A percentile compares a stretch with the other conserved stretches of the same genome.
phyloP scores from a whole-genome alignment of 768 basidiomycete genomes.

The Krasilnikovozyma curviuscula region DNA sequence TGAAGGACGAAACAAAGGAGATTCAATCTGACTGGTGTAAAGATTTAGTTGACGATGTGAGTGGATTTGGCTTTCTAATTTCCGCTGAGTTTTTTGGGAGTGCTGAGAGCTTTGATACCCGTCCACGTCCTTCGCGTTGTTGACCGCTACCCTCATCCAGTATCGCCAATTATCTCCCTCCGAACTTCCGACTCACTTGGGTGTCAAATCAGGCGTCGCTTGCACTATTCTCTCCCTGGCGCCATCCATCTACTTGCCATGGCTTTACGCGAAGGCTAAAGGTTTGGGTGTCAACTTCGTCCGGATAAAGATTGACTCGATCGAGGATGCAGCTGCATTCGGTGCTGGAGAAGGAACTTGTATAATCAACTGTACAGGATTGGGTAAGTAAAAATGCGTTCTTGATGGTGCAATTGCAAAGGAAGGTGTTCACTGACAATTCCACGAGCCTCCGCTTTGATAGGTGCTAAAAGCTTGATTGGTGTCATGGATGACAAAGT shows the following conservation, averaged over 20 bases:
- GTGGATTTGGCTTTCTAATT: neutral
- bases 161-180: neutral
- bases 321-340: neutral
- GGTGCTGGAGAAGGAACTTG: neutral
- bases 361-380: neutral
- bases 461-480: conserved; percentile 6
- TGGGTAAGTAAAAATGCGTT: no score
- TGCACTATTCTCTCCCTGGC: conserved; percentile 5
- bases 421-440: no score
- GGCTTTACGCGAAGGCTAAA: neutral
- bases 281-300: neutral
- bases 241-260: neutral
- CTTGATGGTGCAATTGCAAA: no score
- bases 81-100: no score
- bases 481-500: conserved; percentile 3
- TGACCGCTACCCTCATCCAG: neutral
- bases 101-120: neutral
- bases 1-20: neutral
- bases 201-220: neutral
- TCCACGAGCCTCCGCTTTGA: no score
- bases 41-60: conserved; percentile 7
- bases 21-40: conserved; percentile 1
- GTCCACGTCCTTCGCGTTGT: neutral
- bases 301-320: neutral
- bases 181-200: neutral